phyloP scores from a whole-genome alignment of 1,284 basidiomycete genomes.

The Cutaneotrichosporon cyanovorans region DNA sequence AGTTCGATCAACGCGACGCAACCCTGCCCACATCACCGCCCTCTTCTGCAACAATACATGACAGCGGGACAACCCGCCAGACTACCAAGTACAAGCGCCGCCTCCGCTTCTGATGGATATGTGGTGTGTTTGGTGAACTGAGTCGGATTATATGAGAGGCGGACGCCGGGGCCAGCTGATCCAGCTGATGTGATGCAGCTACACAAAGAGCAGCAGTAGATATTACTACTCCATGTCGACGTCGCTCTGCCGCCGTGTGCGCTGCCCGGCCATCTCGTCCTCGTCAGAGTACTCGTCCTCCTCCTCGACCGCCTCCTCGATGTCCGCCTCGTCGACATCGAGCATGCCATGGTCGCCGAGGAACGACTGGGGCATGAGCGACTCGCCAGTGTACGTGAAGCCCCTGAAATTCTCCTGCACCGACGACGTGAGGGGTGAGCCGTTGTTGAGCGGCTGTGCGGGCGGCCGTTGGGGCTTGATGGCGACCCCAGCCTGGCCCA shows the following conservation, averaged over 20 bases:
- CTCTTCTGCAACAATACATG: no score
- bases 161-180: no score
- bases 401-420: slow-evolving; percentile 92
- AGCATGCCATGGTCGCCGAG: slow-evolving; percentile 43
- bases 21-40: no score
- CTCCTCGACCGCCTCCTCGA: slow-evolving; percentile 35
- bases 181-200: no score
- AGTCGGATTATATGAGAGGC: no score
- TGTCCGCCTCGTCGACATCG: slow-evolving; percentile 37
- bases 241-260: slow-evolving; percentile 41
- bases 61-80: no score
- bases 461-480: slow-evolving; percentile 39
- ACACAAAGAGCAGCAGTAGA: no score
- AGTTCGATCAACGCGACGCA: no score
- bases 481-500: slow-evolving; percentile 30
- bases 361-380: slow-evolving; percentile 52
- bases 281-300: slow-evolving; percentile 43
- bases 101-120: no score
- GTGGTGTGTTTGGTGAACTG: no score
- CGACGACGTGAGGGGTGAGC: slow-evolving; percentile 69
- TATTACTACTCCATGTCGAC: slow-evolving; percentile 40
- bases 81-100: no score
- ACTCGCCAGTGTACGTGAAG: slow-evolving; percentile 81
- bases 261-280: slow-evolving; percentile 37
- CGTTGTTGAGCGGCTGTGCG: slow-evolving; percentile 43